Base-by-base conservation (phyloP, 2,329 filamentous ascomycete genomes). In the Trichoderma gracile region DNA sequence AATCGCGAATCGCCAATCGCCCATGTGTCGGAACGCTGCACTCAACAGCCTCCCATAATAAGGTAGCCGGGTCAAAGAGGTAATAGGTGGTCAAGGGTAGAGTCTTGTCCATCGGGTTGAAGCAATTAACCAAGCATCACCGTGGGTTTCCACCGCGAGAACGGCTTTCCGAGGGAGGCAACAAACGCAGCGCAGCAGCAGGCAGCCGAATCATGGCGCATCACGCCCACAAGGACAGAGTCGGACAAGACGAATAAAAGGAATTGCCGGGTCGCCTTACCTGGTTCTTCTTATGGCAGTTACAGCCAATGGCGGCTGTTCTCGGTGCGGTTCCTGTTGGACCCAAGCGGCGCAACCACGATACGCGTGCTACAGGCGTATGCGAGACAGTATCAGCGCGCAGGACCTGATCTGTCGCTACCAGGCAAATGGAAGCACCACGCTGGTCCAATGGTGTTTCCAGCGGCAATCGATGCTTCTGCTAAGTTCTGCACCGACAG, bases 291-390 rank as follows among this genome's bases (percentile, higher is more conserved):
- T 46, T 25, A 25, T 14, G 25, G 54, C n/a, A 43, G 9, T 17
- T 45, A 25, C 54, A 46, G 54, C 57, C 57, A 52, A 52, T 8
- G 27, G 42, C 5, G 46, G 47, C 57, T 33, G 15, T n/a, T 52
- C 19, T 40, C n/a, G 47, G n/a, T 30, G 47, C 30, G 42, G 23
- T 27, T 52, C 46, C 25, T 52, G 30, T 43, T 54, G 49, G 49
- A 15, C 40, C 58, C 40, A 38, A 49, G 27, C 21, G 25, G 42
- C 21, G n/a, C 58, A 46, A 42, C 19, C 58, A 53, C 38, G 49
- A 46, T 53, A 62, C 58, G 58, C 58, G 58, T 62, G 58, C 58
- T 46, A 47, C 58, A 54, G 49, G 46, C 25, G 58, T 46, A 33
- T 33, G 40, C 19, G 49, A 17, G 27, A 21, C 30, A 21, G 45